These are phyloP conservation scores for Gremmenia infestans DNA, from an alignment of 2,329 filamentous ascomycete species.

Conservation along the genomic window DNA sequence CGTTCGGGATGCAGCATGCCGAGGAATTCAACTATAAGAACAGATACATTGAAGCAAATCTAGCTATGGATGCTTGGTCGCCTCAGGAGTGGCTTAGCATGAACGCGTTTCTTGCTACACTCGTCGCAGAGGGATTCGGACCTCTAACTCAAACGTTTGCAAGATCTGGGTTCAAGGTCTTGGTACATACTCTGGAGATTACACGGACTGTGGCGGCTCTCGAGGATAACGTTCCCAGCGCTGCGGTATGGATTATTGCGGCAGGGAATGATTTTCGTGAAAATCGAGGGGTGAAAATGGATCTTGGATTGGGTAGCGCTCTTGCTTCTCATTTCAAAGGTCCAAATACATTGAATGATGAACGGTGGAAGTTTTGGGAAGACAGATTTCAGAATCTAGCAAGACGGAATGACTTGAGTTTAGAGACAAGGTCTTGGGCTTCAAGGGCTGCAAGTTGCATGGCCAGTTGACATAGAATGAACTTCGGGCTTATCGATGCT, in stretches of 20 bases:
- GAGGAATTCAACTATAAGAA: not conserved
- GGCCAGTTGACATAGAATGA: not conserved
- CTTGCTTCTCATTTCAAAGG: not conserved
- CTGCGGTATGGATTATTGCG: not conserved
- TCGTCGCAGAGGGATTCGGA: not conserved
- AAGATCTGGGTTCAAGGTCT: not conserved
- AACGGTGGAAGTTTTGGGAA: not conserved
- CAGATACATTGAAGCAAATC: not conserved
- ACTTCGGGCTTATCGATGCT: not conserved
- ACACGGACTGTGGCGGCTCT: not conserved
- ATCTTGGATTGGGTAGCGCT: not conserved
- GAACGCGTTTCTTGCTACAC: not conserved
- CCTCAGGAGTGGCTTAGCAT: constrained; percentile 1
- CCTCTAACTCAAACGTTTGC: not conserved
- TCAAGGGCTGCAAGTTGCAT: not conserved
- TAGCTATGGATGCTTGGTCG: not conserved
- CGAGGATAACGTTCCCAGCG: not conserved
- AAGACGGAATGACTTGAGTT: not conserved
- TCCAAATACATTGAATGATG: not conserved
- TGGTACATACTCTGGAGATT: not conserved
- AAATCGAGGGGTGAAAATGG: not conserved
- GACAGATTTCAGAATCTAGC: not conserved
- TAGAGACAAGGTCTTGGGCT: not conserved
- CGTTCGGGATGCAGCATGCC: not conserved
- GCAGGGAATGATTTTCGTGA: not conserved